Evolutionary conservation across 306 rosid species (phyloP).

Genomic region (Chamaecrista fasciculata): DNA sequence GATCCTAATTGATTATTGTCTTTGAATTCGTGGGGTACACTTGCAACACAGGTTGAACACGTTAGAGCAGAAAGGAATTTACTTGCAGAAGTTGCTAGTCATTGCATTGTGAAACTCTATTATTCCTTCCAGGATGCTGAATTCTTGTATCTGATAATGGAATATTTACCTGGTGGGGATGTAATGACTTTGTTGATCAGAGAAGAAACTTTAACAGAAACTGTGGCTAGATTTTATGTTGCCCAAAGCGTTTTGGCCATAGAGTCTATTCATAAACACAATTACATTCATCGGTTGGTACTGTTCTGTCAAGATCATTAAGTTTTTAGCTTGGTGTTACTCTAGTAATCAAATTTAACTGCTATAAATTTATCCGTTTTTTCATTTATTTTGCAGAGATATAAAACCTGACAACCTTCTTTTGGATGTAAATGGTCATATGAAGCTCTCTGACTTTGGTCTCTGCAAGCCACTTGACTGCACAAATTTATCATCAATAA

Average conservation of each 20-base stretch:
- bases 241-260: conserved; percentile 81
- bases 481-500: conserved; percentile 65
- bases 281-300: conserved; percentile 78
- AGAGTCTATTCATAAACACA: conserved; percentile 84
- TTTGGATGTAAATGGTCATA: conserved; percentile 75
- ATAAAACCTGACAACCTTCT: conserved; percentile 97
- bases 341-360: conserved; percentile 11
- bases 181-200: conserved; percentile 90
- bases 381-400: conserved; percentile 44
- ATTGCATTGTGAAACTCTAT: conserved; percentile 89
- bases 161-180: conserved; percentile 96
- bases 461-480: conserved; percentile 95
- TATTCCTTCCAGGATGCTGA: conserved; percentile 94
- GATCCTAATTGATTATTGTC: background rate
- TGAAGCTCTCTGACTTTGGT: conserved; percentile 93
- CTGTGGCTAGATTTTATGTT: conserved; percentile 64
- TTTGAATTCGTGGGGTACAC: background rate
- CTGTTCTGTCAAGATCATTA: conserved; percentile 10
- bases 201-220: conserved; percentile 95
- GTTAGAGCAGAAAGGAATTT: conserved; percentile 86
- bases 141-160: conserved; percentile 83
- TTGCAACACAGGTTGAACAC: conserved; percentile 45
- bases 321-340: background rate
- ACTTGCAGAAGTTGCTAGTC: conserved; percentile 90
- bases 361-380: background rate